phyloP scores from a whole-genome alignment of 2,329 filamentous ascomycete species.

The Annulohypoxylon truncatum region DNA sequence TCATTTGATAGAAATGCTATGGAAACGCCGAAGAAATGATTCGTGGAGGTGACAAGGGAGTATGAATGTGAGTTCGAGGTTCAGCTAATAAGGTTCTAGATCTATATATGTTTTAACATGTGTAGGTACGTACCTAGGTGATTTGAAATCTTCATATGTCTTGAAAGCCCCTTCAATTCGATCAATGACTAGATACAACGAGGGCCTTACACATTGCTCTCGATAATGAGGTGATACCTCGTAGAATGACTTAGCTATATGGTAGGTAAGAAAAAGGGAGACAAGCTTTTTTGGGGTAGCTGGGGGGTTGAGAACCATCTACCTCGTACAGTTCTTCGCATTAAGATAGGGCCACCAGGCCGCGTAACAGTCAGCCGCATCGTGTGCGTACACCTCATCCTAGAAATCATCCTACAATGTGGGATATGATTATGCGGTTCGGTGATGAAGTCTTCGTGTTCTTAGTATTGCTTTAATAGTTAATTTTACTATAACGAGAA shows the following conservation, averaged over 20 bases:
- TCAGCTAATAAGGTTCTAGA: not conserved
- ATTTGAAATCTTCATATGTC: too few relatives aligned
- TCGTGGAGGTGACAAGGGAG: not conserved
- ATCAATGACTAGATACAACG: not conserved
- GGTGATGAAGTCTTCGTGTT: not conserved
- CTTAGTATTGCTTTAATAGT: not conserved
- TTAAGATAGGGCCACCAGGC: not conserved
- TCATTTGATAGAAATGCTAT: not conserved
- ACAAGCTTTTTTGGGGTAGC: not conserved
- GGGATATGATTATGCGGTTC: not conserved
- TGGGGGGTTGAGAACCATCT: not conserved
- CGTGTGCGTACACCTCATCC: not conserved
- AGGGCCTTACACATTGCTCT: not conserved
- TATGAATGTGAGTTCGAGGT: not conserved
- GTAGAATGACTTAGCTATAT: not conserved
- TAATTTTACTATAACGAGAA: too few relatives aligned
- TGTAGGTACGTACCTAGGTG: too few relatives aligned
- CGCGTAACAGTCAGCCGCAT: too few relatives aligned
- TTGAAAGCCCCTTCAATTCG: not conserved
- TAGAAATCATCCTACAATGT: not conserved
- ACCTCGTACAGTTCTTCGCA: not conserved
- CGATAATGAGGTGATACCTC: not conserved
- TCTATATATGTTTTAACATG: not conserved
- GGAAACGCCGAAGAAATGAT: not conserved
- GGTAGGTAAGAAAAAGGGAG: not conserved